Evolutionary conservation across 2,329 filamentous ascomycete genomes (phyloP), one percentile per base, ranked within the genome.

Genomic region (Epichloe gansuensis): DNA sequence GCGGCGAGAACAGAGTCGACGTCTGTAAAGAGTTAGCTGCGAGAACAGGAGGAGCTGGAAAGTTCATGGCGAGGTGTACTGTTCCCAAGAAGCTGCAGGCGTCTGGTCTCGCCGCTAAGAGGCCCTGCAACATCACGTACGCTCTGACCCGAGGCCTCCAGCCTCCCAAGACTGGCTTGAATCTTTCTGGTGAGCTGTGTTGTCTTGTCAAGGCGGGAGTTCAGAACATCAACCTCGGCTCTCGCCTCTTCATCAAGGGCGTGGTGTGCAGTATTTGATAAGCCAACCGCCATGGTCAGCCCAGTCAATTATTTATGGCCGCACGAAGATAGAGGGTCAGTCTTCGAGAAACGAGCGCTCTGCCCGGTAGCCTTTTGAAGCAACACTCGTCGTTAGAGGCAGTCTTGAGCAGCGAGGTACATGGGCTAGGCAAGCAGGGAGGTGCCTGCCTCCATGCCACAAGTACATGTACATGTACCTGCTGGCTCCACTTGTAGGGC

Each of bases 121-220:
- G 93, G 93, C 0, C 89, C 89, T 52, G 94, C 90, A 11, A 94
- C 91, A 64, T 95, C 88, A 62, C 89, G 85, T 21, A 97, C 90
- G 55, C 86, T 91, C 70, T 90, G 89, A 17, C 91, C 93, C 51
- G 88, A 94, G 39, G 85, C 82, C 62, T 97, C 90, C 37, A 98
- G 76, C 52, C 91, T 81, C 39, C 82, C 80, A 59, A 96, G 77
- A 50, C 88, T 95, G 31, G 87, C 85, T 69, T 95, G 87, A 52
- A 98, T 96, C 75, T 95, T 95, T 74, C 93, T 95, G 35, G 90
- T 95, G 66, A 97, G 78, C 64, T 89, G 82, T 55, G 90, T 86
- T 60, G 94, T 94, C 77, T 95, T 97, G 61, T 94, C 89, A 56
- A 97, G 81, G 41, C 82, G 76, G 51, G 82, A 85, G 60, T 83